Percentiles rank a stretch among this genome's conserved stretches.
phyloP scores from a whole-genome alignment of 208 protist species.

The Polymyxa betae region DNA sequence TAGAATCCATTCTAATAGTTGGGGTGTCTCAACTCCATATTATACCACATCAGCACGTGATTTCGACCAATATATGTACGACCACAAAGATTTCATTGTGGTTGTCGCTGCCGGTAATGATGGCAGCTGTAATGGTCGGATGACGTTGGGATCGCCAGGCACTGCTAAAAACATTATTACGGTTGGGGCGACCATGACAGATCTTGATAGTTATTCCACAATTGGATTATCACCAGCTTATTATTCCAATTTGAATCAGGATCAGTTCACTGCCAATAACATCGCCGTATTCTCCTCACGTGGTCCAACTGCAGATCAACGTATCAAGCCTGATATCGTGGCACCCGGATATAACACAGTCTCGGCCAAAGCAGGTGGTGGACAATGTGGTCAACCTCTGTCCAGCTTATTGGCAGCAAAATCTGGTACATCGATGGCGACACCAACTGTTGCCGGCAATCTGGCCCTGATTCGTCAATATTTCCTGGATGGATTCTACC shows the following conservation, averaged over 20 bases:
- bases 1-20: constrained; percentile 54
- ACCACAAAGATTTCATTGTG: constrained; percentile 53
- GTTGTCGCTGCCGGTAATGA: constrained; percentile 55
- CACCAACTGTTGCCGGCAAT: constrained; percentile 55
- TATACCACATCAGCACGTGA: constrained; percentile 20
- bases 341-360: constrained; percentile 43
- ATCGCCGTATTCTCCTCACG: constrained; percentile 54
- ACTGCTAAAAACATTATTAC: constrained; percentile 48
- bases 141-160: neutral
- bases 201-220: neutral
- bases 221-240: neutral
- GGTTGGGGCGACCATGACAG: constrained; percentile 50
- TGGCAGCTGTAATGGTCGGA: neutral
- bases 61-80: constrained; percentile 54
- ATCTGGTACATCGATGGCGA: constrained; percentile 60
- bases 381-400: neutral
- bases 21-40: constrained; percentile 3
- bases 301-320: constrained; percentile 36
- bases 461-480: constrained; percentile 57
- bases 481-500: constrained; percentile 57
- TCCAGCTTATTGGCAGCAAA: constrained; percentile 14
- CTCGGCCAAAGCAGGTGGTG: neutral
- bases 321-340: constrained; percentile 63
- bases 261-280: constrained; percentile 13
- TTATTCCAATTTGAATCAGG: neutral